Percentiles rank a stretch among this genome's conserved stretches.
phyloP scores from a whole-genome alignment of 1,139 yeast genomes.

The Neolecta irregularis region DNA sequence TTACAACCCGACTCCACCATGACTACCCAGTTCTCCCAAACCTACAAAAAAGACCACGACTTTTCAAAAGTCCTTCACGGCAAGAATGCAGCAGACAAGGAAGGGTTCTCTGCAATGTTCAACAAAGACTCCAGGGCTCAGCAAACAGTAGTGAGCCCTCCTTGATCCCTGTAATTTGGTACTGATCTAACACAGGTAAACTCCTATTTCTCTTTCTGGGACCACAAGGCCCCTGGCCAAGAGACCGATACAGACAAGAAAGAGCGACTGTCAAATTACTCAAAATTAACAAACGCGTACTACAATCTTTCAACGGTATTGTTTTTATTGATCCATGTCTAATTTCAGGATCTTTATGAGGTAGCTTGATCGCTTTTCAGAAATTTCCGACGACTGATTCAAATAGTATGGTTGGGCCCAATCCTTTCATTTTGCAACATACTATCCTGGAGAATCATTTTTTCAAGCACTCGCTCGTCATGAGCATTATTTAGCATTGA shows the following conservation, averaged over 20 bases:
- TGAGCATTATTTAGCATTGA: constrained; percentile 84
- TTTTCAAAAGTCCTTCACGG: constrained; percentile 61
- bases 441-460: constrained; percentile 85
- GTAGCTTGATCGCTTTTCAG: neutral
- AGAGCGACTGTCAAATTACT: constrained; percentile 65
- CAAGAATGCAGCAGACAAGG: constrained; percentile 40
- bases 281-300: constrained; percentile 84
- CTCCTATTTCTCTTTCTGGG: constrained; percentile 96
- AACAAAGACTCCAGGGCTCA: constrained; percentile 68
- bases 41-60: neutral
- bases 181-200: no score
- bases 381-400: constrained; percentile 18
- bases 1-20: no score
- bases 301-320: constrained; percentile 44
- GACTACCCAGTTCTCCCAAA: no score
- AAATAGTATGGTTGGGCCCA: constrained; percentile 98
- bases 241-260: constrained; percentile 49
- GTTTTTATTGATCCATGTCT: constrained; percentile 2
- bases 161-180: no score
- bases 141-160: constrained; percentile 66
- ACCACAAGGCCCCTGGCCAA: constrained; percentile 35
- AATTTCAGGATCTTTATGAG: neutral
- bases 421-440: constrained; percentile 94
- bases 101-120: constrained; percentile 65
- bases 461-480: constrained; percentile 91